Evolutionary conservation across 2,329 filamentous ascomycete genomes (phyloP), one percentile per base, ranked within the genome.

Genomic region (Neoscytalidium dimidiatum): DNA sequence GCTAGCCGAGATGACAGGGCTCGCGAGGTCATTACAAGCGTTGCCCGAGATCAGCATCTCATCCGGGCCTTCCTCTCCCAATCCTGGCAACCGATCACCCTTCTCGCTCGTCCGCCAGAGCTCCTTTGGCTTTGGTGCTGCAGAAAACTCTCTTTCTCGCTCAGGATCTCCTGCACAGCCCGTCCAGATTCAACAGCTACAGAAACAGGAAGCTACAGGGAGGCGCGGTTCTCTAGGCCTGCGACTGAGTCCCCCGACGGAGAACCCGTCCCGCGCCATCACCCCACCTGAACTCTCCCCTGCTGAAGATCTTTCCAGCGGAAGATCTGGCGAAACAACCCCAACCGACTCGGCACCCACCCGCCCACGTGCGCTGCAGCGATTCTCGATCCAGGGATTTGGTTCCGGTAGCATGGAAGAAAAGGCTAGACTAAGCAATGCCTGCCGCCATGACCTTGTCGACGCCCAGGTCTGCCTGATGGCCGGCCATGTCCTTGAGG

Each of bases 401-500:
- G 80, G 80, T 3, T 79, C 81, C 26, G 77, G 78, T 9, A 90
- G 90, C 64, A 82, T 90, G 66, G 90, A 89, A 69, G 92, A 97
- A 73, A 84, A 90, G 68, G 91, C 88, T 92, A 75, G 92, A 92
- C 31, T 94, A 91, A 75, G 90, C 91, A 29, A 88, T 94, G 63
- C 85, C 92, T 14, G 87, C 88, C 23, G 89, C 97, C 64, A 86
- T 96, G 8, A 84, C 96, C 69, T 94, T 92, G 1, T 92, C 91
- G 17, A 83, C 97, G 69, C 96, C 94, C 75, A 86, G 21, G 56
- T 65, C 8, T 60, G 46, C 19, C 17, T 99, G 70, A 91, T 94
- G 77, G 91, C 92, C 62, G 95, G 95, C 28, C 88, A 93, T 67
- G 97, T 95, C 93, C 86, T 84, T 53, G 94, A 98, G 78, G 94